Evolutionary conservation across 169 alveolate species (phyloP).

Genomic region (Plasmodium fragile): DNA sequence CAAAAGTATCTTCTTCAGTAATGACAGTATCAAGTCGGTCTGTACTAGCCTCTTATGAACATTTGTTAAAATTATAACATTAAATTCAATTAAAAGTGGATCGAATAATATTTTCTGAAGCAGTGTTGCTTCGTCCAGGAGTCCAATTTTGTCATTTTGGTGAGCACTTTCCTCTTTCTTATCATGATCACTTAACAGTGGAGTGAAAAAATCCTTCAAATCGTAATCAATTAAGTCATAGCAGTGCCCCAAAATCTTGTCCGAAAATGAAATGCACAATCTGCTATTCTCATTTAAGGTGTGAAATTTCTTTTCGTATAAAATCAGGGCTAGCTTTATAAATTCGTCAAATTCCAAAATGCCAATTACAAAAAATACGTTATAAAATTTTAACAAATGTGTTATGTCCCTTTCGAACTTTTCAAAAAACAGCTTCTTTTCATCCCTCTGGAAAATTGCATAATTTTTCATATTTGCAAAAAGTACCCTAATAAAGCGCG

Average conservation of each 20-base stretch:
- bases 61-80: conserved; percentile 79
- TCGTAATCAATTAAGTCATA: conserved; percentile 34
- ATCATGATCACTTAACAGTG: conserved; percentile 13
- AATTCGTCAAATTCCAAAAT: conserved; percentile 49
- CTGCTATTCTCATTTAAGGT: conserved; percentile 53
- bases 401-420: conserved; percentile 33
- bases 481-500: neutral
- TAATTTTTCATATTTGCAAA: conserved; percentile 37
- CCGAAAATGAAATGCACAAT: conserved; percentile 50
- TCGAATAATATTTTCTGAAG: conserved; percentile 75
- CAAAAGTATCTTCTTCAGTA: conserved; percentile 69
- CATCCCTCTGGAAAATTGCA: conserved; percentile 27
- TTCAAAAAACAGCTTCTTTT: conserved; percentile 59
- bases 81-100: conserved; percentile 84
- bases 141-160: conserved; percentile 14
- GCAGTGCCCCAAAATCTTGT: neutral
- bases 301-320: conserved; percentile 69
- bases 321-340: conserved; percentile 26
- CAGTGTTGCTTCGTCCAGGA: conserved; percentile 45
- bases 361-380: conserved; percentile 54
- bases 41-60: conserved; percentile 75
- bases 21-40: conserved; percentile 78
- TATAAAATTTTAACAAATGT: conserved; percentile 37
- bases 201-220: conserved; percentile 24
- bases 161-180: neutral